Evolutionary conservation across 805 yeast genomes (phyloP), one percentile per base, ranked within the genome.

Genomic region (Saturnispora serradocipensis): DNA sequence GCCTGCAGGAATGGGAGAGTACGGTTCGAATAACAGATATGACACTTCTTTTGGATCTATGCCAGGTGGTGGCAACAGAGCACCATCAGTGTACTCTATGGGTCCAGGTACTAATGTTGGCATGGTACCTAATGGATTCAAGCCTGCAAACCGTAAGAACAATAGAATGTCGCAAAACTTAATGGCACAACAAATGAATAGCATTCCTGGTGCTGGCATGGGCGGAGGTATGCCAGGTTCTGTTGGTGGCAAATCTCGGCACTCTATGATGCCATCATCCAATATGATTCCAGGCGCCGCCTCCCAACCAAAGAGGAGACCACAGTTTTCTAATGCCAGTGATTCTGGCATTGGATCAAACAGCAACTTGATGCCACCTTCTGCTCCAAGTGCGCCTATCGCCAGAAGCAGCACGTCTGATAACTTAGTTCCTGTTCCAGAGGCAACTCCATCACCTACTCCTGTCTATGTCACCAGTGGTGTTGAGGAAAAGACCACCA

Each of bases 381-480:
- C 13, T 25, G 46, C 7, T 27, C 53, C 5, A 46, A 44, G 27
- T 49, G 52, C 30, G 47, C 53, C 24, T 35, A 38, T 38, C 16
- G 42, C 22, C 16, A 16, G 42, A 38, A 38, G 42, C 42, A 38
- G 42, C 13, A 38, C 42, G 11, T 38, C 42, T 16, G 49, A 39
- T 11, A 54, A 54, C 18, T 46, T 59, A 32, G 60, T 55, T 38
- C 56, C 62, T 30, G 60, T 64, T 39, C 68, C 67, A 13, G 68
- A 59, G 44, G 61, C 68, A 15, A 61, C 67, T 0, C 65, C 68
- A 6, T 60, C 68, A 13, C 66, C 68, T n/a, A 63, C 64, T 8
- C 63, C 67, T 24, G 84, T 82, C 52, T 83, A 84, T 68, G 80
- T 84, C 65, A 70, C 74, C 50, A 57, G 72, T 67, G 56, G 71